Evolutionary conservation across 345 rosid species (phyloP), one percentile per base, ranked within the genome.

Genomic region (Hirschfeldia incana): DNA sequence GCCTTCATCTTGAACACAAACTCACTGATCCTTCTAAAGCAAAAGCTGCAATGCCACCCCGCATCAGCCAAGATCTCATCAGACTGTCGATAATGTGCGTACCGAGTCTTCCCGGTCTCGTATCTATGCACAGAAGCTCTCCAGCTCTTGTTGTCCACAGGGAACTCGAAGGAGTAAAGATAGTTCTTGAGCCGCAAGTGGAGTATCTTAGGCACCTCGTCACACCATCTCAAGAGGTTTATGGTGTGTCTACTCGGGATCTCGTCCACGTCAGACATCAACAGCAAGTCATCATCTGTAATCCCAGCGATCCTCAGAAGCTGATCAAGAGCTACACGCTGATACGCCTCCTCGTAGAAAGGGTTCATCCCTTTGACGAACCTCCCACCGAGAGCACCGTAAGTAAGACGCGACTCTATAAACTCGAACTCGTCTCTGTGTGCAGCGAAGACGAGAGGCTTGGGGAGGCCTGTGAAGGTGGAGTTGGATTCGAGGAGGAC

Each of bases 201-300:
- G 62, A 93, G 89, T 4, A 93, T 66, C 36, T 76, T 77, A 46
- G 98, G 98, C 15, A 81, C 85, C 70, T 87, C 94, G 39, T 89
- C 93, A 8, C 98, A 93, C 98, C 98, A 93, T 74, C 97, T 80
- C 85, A 93, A 76, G 61, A 93, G 93, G 76, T 93, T 87, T 77
- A 93, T 88, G 3, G 98, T 93, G 73, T 93, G 97, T 30, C 90
- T 80, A 79, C 98, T 93, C 6, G 98, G 97, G 33, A 93, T 93
- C 89, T 93, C 98, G 77, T 93, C 98, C 6, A 91, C 94, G 70
- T 93, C 98, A 5, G 97, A 91, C 97, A 93, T 93, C 36, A 93
- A 81, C 87, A 93, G 71, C 85, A 93, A 80, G 76, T 93, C 97
- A 73, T 91, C 97, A 60, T 93, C 97, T 39, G 90, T 83, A 67